Base-by-base conservation (phyloP, 73 alveolate genomes). In the Effrenium voratum region DNA sequence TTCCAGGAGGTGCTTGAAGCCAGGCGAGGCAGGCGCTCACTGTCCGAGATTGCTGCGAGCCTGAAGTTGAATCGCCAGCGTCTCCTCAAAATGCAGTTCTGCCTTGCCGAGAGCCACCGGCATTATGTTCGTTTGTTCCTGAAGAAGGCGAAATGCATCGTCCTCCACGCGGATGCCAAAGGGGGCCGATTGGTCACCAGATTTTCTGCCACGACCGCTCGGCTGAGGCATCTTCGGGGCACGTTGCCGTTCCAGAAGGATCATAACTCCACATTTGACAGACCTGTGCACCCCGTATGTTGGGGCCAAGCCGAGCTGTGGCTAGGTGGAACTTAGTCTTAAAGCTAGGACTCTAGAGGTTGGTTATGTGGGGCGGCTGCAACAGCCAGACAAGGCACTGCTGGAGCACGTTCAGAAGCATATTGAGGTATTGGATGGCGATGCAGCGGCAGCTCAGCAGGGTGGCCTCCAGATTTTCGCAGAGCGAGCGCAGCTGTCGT, bases 281-380 rank as follows among this genome's bases (percentile, higher is more conserved):
- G 85, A 75, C 40, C 55, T 75, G 55, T 75, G 85, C 85, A 75
- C 85, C 47, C 85, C 85, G 52, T 75, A 75, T 28, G 13, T 75
- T 36, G 85, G 85, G 47, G 85, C 85, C n/a, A 10, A 10, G 77
- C 41, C 77, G 12, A 66, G 77, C n/a, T 10, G 77, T 13, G 43
- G n/a, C 77, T 66, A 66, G 77, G 77, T 41, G 8, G 40, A 66
- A 36, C 44, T 66, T 66, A 52, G 66, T 66, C 43, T 66, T 36
- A 41, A 66, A 19, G 77, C 30, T 30, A 57, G 70, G 26, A 22
- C 77, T 66, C n/a, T 66, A 30, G 24, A 30, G 70, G 2, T 57
- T 57, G 70, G 70, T 22, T 57, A 66, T 66, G 77, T 66, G 77
- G n/a, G 77, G 43, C 77, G 41, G 77, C 77, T 66, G 77, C 77